Conservation (phyloP, 2,329 filamentous ascomycete genomes). For the Taxawa tesnikishii region DNA sequence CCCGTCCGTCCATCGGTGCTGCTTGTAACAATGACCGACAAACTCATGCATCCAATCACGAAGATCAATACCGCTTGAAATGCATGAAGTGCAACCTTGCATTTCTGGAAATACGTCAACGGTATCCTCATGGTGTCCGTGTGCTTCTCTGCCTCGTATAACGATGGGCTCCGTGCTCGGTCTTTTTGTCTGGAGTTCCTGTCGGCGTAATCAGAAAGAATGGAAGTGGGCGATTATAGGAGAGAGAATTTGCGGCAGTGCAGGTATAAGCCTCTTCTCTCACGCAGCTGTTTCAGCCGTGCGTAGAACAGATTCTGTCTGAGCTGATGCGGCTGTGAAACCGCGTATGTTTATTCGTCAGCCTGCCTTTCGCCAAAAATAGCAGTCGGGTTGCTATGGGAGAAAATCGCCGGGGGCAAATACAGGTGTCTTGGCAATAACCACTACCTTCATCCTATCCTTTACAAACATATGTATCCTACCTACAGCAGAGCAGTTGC, state of each 20-base stretch:
- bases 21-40: background rate
- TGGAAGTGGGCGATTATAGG: background rate
- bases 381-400: too few species aligned
- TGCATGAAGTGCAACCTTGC: background rate
- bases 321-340: too few species aligned
- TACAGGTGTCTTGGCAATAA: too few species aligned
- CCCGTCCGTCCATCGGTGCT: background rate
- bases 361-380: too few species aligned
- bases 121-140: background rate
- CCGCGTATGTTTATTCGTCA: too few species aligned
- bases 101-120: background rate
- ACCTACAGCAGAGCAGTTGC: too few species aligned
- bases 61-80: background rate
- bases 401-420: too few species aligned
- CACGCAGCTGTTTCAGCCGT: too few species aligned
- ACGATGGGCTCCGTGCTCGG: background rate
- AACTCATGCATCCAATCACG: background rate
- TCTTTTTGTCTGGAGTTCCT: background rate
- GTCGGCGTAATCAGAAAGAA: background rate
- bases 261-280: too few species aligned
- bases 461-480: too few species aligned
- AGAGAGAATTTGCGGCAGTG: background rate
- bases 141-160: background rate
- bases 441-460: too few species aligned
- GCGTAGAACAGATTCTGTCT: too few species aligned